Evolutionary conservation across 495 filamentous ascomycete genomes (phyloP), one percentile per base, ranked within the genome.

Genomic region (Pyrenula massariospora): DNA sequence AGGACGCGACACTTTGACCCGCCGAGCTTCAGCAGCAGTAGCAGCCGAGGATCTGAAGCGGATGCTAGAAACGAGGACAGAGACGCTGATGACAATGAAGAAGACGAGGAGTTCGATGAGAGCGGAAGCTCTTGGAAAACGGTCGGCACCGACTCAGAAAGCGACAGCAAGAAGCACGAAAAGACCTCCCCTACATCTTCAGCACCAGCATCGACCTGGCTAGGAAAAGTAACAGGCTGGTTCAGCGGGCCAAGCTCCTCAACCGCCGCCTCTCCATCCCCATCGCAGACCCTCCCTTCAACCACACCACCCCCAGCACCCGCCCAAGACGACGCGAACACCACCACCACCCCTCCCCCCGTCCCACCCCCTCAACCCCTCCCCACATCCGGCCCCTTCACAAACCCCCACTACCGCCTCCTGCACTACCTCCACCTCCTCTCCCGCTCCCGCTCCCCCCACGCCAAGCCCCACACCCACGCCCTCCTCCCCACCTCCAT

Each of bases 301-400:
- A 52, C 50, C 19, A 21, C 50, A 24, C 50, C 50, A 52, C 20
- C 22, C 20, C 50, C 22, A 52, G 19, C 42, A 48, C 19, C 42
- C 11, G 42, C 22, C 22, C 50, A 20, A 19, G 19, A 21, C 50
- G 8, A 21, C 50, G 8, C 22, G 20, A 5, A 5, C 8, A 42
- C 15, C 50, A 24, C 50, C 50, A 8, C 50, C 50, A 24, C 10
- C 50, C 22, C 8, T 19, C 49, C 31, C 20, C 31, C 48, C 47
- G 42, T 2, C 31, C 19, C n/a, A 53, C 23, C 8, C 48, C 57
- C 22, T 42, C 1, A 31, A 42, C 25, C 10, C 60, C 31, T 72
- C 20, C 62, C 68, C 23, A 55, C 61, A 11, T 74, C 72, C 48
- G 72, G 71, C 20, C 71, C 73, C 61, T 77, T 77, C 57, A 73